Conservation (phyloP, 768 basidiomycete species). For the Rubroboletus satanas region DNA sequence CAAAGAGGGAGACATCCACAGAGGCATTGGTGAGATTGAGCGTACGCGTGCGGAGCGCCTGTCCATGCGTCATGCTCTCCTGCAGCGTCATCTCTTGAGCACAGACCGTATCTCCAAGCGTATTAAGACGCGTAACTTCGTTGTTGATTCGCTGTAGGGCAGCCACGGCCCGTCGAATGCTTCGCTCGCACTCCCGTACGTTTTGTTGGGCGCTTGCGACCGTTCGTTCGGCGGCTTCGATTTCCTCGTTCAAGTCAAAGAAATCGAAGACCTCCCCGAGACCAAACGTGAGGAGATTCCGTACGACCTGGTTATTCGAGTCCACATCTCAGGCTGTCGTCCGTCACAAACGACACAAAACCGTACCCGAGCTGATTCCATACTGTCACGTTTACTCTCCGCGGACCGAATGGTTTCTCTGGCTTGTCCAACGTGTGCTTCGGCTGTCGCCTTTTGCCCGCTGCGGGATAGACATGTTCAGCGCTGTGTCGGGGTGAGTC, state of each 20-base stretch:
- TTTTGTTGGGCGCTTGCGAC: constrained; percentile 6
- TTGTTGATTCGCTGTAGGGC: constrained; percentile 1
- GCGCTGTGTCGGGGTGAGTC: background rate
- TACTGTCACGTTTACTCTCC: constrained; percentile 9
- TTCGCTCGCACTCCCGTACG: constrained; percentile 1
- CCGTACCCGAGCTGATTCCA: constrained; percentile 15
- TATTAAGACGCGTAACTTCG: constrained; percentile 1
- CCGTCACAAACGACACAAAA: background rate
- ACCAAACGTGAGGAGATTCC: constrained; percentile 14
- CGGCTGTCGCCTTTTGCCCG: background rate
- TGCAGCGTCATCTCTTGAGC: constrained; percentile 6
- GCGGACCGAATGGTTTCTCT: constrained; percentile 11
- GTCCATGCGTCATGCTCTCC: constrained; percentile 3
- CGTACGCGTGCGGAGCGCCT: constrained; percentile 11
- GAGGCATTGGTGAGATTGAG: constrained; percentile 15
- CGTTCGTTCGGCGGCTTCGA: constrained; percentile 3
- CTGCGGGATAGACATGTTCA: background rate
- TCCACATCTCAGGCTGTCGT: background rate
- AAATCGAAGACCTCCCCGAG: constrained; percentile 14
- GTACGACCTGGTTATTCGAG: constrained; percentile 3
- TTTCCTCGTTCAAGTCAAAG: constrained; percentile 17
- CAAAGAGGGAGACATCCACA: constrained; percentile 14
- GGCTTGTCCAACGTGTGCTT: constrained; percentile 10
- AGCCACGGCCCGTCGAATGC: constrained; percentile 4
- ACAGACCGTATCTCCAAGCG: background rate